phyloP scores from a whole-genome alignment of 768 basidiomycete species.

The Tulasnella calospora region DNA sequence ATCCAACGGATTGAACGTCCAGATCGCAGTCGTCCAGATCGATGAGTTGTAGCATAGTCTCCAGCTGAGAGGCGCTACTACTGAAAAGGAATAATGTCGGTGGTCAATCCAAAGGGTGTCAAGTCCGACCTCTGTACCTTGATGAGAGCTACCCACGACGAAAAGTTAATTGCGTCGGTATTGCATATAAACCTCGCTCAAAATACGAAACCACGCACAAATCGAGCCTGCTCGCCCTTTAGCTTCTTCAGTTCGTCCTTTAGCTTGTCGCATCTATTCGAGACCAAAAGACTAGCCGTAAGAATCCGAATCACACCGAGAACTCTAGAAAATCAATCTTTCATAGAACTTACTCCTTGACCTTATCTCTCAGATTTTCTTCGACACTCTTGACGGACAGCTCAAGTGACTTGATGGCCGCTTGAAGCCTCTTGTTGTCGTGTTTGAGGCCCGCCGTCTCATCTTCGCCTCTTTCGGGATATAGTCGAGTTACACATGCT shows the following conservation, averaged over 20 bases:
- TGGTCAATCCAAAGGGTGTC: no score
- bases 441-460: neutral
- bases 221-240: neutral
- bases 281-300: neutral
- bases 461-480: neutral
- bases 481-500: neutral
- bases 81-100: no score
- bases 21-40: neutral
- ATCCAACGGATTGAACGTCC: neutral
- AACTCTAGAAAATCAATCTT: neutral
- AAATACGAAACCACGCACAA: neutral
- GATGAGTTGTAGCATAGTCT: neutral
- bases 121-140: no score
- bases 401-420: neutral
- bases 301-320: neutral
- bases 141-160: no score
- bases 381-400: neutral
- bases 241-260: neutral
- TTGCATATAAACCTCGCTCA: neutral
- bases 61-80: no score
- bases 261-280: neutral
- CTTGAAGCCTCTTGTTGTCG: neutral
- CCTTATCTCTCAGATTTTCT: neutral
- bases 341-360: neutral
- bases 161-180: neutral